These are phyloP conservation scores for Amaranthus palmeri DNA, from an alignment of 148 eudicot species.

Conservation along the genomic window DNA sequence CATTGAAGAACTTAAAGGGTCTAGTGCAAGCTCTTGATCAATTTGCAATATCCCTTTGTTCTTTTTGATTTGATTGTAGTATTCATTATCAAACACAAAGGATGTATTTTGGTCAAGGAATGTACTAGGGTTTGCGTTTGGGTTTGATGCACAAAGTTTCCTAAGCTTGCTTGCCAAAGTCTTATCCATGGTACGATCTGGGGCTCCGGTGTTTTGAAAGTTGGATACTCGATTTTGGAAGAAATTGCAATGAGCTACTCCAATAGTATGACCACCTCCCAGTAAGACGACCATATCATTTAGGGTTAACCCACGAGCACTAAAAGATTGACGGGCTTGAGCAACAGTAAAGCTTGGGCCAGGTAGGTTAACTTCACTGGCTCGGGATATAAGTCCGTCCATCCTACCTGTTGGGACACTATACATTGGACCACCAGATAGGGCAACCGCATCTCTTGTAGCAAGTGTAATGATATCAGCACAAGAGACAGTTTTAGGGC, in stretches of 20 bases:
- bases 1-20: conserved; percentile 8
- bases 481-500: not conserved
- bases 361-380: conserved; percentile 5
- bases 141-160: conserved; percentile 10
- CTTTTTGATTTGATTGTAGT: conserved; percentile 11
- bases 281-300: conserved; percentile 16
- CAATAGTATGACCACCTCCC: conserved; percentile 17
- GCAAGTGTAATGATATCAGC: conserved; percentile 12
- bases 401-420: conserved; percentile 9
- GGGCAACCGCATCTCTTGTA: conserved; percentile 4
- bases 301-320: not conserved
- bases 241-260: conserved; percentile 16
- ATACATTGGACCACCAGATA: conserved; percentile 9
- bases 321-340: conserved; percentile 5
- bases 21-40: conserved; percentile 14
- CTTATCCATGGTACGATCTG: conserved; percentile 13
- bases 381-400: not conserved
- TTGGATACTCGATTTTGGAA: conserved; percentile 9
- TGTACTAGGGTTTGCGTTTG: conserved; percentile 7
- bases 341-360: not conserved
- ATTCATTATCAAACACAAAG: conserved; percentile 12
- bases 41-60: conserved; percentile 8
- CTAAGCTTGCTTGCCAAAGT: conserved; percentile 2
- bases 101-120: conserved; percentile 24
- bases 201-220: conserved; percentile 15